Evolutionary conservation across 2,329 filamentous ascomycete species (phyloP).

Genomic region (Albophoma yamanashiensis): DNA sequence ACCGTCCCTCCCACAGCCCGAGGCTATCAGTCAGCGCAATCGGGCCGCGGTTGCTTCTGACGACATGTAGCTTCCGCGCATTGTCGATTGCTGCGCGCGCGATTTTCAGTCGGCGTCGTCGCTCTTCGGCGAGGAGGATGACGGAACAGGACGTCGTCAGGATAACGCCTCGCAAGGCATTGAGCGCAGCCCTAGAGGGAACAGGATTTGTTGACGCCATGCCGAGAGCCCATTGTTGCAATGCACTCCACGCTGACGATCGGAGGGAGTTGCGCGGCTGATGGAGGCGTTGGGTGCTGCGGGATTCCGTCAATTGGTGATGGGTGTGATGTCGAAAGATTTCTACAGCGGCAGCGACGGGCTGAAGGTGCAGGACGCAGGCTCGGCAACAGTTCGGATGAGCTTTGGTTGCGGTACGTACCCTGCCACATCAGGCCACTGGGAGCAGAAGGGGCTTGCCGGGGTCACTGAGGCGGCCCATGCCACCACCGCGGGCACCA

Average conservation of each 20-base stretch:
- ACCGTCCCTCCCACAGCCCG: slow-evolving; percentile 7
- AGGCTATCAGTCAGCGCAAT: slow-evolving; percentile 15
- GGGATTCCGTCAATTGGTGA: not conserved
- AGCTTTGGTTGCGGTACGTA: not conserved
- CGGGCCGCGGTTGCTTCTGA: slow-evolving; percentile 18
- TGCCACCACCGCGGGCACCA: not conserved
- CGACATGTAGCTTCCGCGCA: slow-evolving; percentile 37
- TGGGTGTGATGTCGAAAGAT: not conserved
- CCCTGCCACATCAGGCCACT: not conserved
- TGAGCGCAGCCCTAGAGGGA: slow-evolving; percentile 44
- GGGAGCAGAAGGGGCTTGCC: not conserved
- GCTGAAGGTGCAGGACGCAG: not conserved
- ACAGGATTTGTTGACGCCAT: slow-evolving; percentile 38
- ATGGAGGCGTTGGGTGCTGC: not conserved
- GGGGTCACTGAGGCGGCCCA: too few species aligned
- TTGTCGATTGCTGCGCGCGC: slow-evolving; percentile 40
- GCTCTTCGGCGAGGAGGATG: slow-evolving; percentile 44
- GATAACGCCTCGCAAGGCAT: slow-evolving; percentile 43
- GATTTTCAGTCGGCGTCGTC: slow-evolving; percentile 41
- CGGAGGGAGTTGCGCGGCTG: not conserved
- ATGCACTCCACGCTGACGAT: not conserved
- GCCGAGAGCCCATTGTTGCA: slow-evolving; percentile 15
- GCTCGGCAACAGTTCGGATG: not conserved
- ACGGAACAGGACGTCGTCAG: slow-evolving; percentile 48
- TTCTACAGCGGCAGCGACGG: not conserved